Base-by-base conservation (phyloP, 2,329 filamentous ascomycete genomes). In the Colletotrichum eremochloae region DNA sequence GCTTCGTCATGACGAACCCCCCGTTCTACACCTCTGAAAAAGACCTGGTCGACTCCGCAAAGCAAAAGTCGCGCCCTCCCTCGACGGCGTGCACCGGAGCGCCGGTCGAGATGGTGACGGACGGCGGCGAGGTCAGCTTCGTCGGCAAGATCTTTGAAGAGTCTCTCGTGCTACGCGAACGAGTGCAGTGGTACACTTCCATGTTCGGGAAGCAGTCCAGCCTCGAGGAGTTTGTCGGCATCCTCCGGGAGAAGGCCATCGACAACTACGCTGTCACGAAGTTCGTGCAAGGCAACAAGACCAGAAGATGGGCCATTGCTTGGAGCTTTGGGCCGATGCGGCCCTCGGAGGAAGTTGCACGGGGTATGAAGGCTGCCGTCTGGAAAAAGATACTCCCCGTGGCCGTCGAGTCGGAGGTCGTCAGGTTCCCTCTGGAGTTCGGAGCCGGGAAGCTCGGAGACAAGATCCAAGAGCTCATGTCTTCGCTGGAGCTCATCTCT, bases 1-100 rank as follows among this genome's bases (percentile, higher is more conserved):
- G 96, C 79, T 98, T 98, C 79, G 91, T 90, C 71, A 97, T 98
- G 91, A 96, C 93, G 75, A 99, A 99, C 76, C 96, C 96, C 0
- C 96, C 96, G 0, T 99, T 99, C 83, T 98, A 98, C 84, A 81
- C 86, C n/a, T 95, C 93, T 0, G 83, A 88, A 3, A 82, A 86
- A 6, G 94, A 97, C 63, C 89, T 98, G 81, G 75, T 87, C 3
- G 82, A 84, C 5, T 92, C 92, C 1, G 92, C 93, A 0, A 80
- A 85, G 20, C 81, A 86, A 48, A 97, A 98, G 80, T 82, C 86
- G 3, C 86, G 87, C 0, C 90, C 90, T 0, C 93, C 95, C 0
- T 89, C 89, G 68, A 92, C 93, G 0, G 91, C 92, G 61, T 90
- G 90, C 78, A 97, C 95, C 0, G 96, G 96, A 8, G 89, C 93